Evolutionary conservation across 306 rosid genomes (phyloP).

Genomic region (Astragalus membranaceus): DNA sequence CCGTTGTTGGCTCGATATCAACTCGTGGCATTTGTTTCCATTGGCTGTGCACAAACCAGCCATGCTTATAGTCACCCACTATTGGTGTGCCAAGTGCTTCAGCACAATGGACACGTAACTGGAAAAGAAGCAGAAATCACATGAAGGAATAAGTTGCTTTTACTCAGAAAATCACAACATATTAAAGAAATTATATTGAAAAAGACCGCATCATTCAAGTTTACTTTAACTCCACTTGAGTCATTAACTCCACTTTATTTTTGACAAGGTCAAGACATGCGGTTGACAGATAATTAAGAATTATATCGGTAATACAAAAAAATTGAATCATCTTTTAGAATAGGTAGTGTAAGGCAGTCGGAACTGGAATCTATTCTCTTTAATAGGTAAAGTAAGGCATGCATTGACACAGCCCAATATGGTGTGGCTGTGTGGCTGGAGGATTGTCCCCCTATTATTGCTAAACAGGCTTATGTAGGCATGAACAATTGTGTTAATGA

Average conservation of each 20-base stretch:
- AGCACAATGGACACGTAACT: constrained; percentile 96
- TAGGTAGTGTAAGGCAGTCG: background rate
- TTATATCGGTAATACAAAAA: background rate
- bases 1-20: constrained; percentile 61
- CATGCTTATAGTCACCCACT: constrained; percentile 91
- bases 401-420: background rate
- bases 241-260: background rate
- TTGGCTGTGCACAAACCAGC: constrained; percentile 76
- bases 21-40: constrained; percentile 87
- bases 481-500: too few species aligned
- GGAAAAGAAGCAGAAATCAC: constrained; percentile 18
- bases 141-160: background rate
- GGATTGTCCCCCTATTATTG: too few species aligned
- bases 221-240: background rate
- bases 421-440: background rate
- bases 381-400: background rate
- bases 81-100: constrained; percentile 98
- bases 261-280: background rate
- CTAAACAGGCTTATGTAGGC: too few species aligned
- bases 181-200: background rate
- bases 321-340: background rate
- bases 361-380: background rate
- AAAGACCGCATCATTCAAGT: too few species aligned
- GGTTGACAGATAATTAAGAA: background rate
- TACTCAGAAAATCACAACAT: background rate